Evolutionary conservation across 495 filamentous ascomycete genomes (phyloP).

Genomic region (Podospora conica): DNA sequence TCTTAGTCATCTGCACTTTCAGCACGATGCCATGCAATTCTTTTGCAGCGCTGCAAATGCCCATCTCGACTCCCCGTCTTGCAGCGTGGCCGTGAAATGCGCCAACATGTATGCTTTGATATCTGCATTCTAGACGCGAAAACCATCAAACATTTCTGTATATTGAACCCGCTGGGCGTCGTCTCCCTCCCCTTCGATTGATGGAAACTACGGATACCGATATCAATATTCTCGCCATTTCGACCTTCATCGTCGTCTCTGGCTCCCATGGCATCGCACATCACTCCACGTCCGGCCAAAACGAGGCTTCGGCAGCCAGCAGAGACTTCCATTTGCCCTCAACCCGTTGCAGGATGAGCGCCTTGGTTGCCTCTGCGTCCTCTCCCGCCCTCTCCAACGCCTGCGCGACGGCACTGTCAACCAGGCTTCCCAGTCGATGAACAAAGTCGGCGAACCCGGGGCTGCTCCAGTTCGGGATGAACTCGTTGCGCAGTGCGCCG

Average conservation of each 20-base stretch:
- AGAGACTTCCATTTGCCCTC: conserved; percentile 29
- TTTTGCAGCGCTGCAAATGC: not conserved
- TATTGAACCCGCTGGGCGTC: not conserved
- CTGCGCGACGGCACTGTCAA: conserved; percentile 25
- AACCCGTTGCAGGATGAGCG: conserved; percentile 23
- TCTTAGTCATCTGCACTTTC: conserved; percentile 4
- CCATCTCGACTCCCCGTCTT: too few relatives aligned
- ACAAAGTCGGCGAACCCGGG: conserved; percentile 55
- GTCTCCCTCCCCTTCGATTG: not conserved
- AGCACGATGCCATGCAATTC: not conserved
- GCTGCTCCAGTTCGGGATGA: conserved; percentile 63
- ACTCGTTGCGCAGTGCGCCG: conserved; percentile 53
- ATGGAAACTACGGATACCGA: not conserved
- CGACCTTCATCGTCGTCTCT: not conserved
- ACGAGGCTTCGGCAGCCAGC: conserved; percentile 29
- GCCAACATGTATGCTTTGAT: not conserved
- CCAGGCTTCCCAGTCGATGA: conserved; percentile 21
- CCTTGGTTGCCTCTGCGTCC: conserved; percentile 11
- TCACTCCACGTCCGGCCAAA: conserved; percentile 29
- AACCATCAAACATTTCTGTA: not conserved
- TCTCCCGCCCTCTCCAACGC: conserved; percentile 16
- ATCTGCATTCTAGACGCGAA: not conserved
- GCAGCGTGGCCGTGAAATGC: not conserved
- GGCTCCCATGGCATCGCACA: not conserved
- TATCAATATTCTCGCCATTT: not conserved